phyloP scores from a whole-genome alignment of 257 asterid genomes.

The Nicotiana paniculata region DNA sequence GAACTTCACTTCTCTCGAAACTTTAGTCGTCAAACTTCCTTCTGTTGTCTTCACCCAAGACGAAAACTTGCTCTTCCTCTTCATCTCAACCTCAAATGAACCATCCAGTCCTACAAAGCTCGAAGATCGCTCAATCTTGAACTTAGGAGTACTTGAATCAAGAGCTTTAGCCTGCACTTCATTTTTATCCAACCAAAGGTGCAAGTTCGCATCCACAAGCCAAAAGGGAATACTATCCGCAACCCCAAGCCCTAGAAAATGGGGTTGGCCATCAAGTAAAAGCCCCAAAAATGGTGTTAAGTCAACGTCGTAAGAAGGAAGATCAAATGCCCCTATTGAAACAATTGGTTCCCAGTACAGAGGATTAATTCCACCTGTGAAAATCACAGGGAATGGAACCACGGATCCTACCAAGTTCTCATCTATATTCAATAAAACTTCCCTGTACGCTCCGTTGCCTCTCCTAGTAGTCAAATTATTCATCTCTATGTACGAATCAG shows the following conservation, averaged over 20 bases:
- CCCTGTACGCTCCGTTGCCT: slow-evolving; percentile 74
- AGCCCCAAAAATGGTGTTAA: slow-evolving; percentile 60
- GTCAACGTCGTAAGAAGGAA: slow-evolving; percentile 74
- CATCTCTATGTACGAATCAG: slow-evolving; percentile 49
- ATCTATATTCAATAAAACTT: slow-evolving; percentile 58
- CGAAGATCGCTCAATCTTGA: slow-evolving; percentile 22
- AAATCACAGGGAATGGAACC: slow-evolving; percentile 78
- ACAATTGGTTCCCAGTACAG: slow-evolving; percentile 82
- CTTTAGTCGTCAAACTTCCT: slow-evolving; percentile 52
- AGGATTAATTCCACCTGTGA: slow-evolving; percentile 76
- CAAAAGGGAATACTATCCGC: slow-evolving; percentile 56
- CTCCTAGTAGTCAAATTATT: slow-evolving; percentile 32
- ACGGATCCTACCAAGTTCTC: slow-evolving; percentile 54
- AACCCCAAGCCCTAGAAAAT: slow-evolving; percentile 48
- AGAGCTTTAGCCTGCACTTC: slow-evolving; percentile 44
- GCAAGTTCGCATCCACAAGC: slow-evolving; percentile 79
- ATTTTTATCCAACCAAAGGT: slow-evolving; percentile 64
- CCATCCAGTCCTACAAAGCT: slow-evolving; percentile 44
- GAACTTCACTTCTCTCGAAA: slow-evolving; percentile 31
- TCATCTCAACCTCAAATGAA: slow-evolving; percentile 40
- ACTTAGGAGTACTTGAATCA: slow-evolving; percentile 24
- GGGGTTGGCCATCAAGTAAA: slow-evolving; percentile 53
- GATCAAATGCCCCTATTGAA: slow-evolving; percentile 75
- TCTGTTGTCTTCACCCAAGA: slow-evolving; percentile 73
- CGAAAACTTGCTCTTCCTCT: slow-evolving; percentile 38